Percentiles rank a stretch among this genome's conserved stretches.
phyloP scores from a whole-genome alignment of 73 alveolate genomes.

The Tetrahymena elliotti region DNA sequence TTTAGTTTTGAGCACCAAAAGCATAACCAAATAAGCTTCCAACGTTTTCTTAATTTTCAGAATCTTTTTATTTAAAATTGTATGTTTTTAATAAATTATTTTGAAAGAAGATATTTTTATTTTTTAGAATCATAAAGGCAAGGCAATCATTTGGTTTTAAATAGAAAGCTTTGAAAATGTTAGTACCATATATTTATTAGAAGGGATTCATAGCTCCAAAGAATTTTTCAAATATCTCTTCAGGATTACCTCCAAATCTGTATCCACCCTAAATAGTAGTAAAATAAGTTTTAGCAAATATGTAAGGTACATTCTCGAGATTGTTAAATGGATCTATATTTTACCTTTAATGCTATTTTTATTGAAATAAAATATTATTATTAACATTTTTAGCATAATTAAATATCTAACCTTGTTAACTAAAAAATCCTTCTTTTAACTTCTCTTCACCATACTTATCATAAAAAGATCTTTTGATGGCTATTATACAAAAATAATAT shows the following conservation, averaged over 20 bases:
- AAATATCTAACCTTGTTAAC: conserved; percentile 16
- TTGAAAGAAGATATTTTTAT: not conserved
- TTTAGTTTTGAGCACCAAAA: conserved; percentile 51
- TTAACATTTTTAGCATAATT: too few relatives aligned
- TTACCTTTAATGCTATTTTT: conserved; percentile 26
- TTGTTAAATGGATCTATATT: not conserved
- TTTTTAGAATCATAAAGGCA: not conserved
- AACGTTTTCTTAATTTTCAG: conserved; percentile 35
- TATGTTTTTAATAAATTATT: not conserved
- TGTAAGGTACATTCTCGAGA: not conserved
- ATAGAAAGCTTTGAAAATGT: too few relatives aligned
- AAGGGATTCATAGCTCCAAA: conserved; percentile 90
- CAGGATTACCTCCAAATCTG: conserved; percentile 84
- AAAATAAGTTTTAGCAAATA: not conserved
- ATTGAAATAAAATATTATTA: not conserved
- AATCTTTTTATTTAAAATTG: not conserved
- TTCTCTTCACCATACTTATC: conserved; percentile 89
- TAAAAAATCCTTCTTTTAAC: conserved; percentile 82
- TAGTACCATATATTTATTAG: conserved; percentile 59
- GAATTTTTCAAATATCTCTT: conserved; percentile 88
- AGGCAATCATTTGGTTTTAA: conserved; percentile 8
- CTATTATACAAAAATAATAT: not conserved
- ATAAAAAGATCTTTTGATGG: conserved; percentile 55
- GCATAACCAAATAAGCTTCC: conserved; percentile 75
- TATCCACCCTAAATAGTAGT: conserved; percentile 78